Conservation (phyloP, 305 asterid genomes). For the Fraxinus sp. region DNA sequence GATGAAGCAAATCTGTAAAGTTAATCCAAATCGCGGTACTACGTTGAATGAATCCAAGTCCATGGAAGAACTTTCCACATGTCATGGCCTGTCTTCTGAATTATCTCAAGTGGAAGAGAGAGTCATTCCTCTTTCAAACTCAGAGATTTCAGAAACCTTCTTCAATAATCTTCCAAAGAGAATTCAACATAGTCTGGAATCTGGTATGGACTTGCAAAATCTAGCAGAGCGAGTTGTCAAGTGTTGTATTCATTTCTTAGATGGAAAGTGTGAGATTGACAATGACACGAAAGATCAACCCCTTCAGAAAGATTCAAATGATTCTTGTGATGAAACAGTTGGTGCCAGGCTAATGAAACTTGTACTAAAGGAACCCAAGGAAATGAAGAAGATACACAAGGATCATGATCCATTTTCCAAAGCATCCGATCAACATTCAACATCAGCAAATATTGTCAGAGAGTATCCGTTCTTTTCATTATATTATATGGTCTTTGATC, state of each 20-base stretch:
- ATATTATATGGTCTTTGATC: not conserved
- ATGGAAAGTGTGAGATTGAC: conserved; percentile 33
- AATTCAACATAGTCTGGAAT: conserved; percentile 65
- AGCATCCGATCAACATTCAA: conserved; percentile 33
- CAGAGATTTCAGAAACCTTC: conserved; percentile 56
- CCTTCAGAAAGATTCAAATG: conserved; percentile 28
- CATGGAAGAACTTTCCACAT: conserved; percentile 35
- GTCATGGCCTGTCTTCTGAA: conserved; percentile 35
- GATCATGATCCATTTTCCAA: conserved; percentile 28
- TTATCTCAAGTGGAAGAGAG: conserved; percentile 49
- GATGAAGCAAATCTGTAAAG: conserved; percentile 67
- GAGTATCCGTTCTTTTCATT: conserved; percentile 66
- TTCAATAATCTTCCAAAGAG: conserved; percentile 48
- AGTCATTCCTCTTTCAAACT: conserved; percentile 31
- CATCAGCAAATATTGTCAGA: conserved; percentile 56
- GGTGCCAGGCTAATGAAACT: conserved; percentile 38
- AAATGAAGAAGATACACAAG: conserved; percentile 60
- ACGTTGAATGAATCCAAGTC: conserved; percentile 33
- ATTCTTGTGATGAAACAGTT: conserved; percentile 34
- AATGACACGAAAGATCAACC: conserved; percentile 35
- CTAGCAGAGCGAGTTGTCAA: conserved; percentile 73
- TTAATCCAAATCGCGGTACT: conserved; percentile 29
- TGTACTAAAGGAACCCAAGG: conserved; percentile 66
- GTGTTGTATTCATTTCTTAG: conserved; percentile 57
- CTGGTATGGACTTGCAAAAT: conserved; percentile 77